Conservation (phyloP, 805 yeast species). For the Debaryomyces maramus region DNA sequence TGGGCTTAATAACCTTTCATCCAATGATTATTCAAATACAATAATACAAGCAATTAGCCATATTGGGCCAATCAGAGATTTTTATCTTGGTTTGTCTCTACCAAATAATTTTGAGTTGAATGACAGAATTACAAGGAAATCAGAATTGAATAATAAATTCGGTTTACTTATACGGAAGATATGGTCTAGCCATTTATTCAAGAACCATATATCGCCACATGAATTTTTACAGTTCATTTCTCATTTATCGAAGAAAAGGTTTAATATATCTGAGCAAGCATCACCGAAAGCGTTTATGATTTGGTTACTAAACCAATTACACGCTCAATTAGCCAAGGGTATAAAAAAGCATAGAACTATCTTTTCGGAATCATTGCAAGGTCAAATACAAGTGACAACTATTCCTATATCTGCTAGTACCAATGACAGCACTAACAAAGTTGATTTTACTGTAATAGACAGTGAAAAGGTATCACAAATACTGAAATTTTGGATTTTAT, state of each 20-base stretch:
- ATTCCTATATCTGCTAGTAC: constrained; percentile 11
- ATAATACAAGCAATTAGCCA: constrained; percentile 58
- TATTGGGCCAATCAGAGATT: constrained; percentile 45
- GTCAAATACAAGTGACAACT: constrained; percentile 40
- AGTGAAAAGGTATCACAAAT: constrained; percentile 1
- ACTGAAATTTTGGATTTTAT: constrained; percentile 49
- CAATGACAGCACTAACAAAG: constrained; percentile 16
- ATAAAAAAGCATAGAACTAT: constrained; percentile 16
- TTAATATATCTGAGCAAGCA: constrained; percentile 35
- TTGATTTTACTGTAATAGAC: constrained; percentile 21
- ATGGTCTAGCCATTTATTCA: constrained; percentile 64
- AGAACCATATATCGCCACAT: constrained; percentile 65
- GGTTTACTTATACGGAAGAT: constrained; percentile 53
- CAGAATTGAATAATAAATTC: constrained; percentile 40
- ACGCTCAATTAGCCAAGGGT: constrained; percentile 19
- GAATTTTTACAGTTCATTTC: constrained; percentile 56
- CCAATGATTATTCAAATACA: constrained; percentile 58
- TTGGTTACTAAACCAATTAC: constrained; percentile 58
- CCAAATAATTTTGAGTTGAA: constrained; percentile 21
- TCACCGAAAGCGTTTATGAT: constrained; percentile 59
- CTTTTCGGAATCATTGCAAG: constrained; percentile 49
- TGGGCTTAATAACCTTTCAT: constrained; percentile 57
- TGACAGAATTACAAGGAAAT: constrained; percentile 11
- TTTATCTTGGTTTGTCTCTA: constrained; percentile 31
- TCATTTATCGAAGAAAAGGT: constrained; percentile 42